Base-by-base conservation (phyloP, 805 yeast genomes). In the Yarrowia yakushimensis region DNA sequence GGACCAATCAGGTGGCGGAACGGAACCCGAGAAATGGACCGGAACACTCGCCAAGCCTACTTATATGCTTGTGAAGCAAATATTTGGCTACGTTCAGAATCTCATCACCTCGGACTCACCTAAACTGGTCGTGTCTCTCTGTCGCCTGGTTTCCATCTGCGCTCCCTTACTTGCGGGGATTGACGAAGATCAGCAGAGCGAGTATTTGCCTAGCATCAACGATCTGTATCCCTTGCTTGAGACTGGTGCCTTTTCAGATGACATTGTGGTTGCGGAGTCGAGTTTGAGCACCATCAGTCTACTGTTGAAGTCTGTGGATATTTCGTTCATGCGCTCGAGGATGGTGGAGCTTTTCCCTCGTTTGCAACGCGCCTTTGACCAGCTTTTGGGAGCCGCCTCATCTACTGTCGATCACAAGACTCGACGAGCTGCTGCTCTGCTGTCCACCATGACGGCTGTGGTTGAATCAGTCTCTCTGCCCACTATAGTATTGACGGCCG, bases 1-100 rank as follows among this genome's bases (percentile, higher is more conserved):
- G 12, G 48, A 42, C 4, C 66, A 64, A 1, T 67, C 69, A 2
- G 77, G 8, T 23, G 43, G n/a, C 20, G 43, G 41, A 15, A 17
- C 20, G 27, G 43, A 39, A 17, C 27, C 43, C 17, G 43, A 41
- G n/a, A 22, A 77, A 31, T 91, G 97, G 97, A 67, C 70, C 0
- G 86, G 93, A 0, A 84, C 85, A 0, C 76, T 92, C 0, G 88
- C 96, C 0, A 75, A 80, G 41, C 74, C 78, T 2, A 75, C 87
- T 0, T 93, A 89, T 71, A 71, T 73, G 39, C 74, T 85, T 1
- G 73, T 88, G 0, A 82, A 84, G 45, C 82, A 82, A 62, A 84
- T 93, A 3, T 77, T 84, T 60, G 80, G 78, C 6, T 89, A 90
- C 70, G 86, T 93, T 7, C 87, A 88, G 61, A 76, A 89, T 63